phyloP scores from a whole-genome alignment of 352 stramenopile genomes.

The Phytophthora kernoviae region DNA sequence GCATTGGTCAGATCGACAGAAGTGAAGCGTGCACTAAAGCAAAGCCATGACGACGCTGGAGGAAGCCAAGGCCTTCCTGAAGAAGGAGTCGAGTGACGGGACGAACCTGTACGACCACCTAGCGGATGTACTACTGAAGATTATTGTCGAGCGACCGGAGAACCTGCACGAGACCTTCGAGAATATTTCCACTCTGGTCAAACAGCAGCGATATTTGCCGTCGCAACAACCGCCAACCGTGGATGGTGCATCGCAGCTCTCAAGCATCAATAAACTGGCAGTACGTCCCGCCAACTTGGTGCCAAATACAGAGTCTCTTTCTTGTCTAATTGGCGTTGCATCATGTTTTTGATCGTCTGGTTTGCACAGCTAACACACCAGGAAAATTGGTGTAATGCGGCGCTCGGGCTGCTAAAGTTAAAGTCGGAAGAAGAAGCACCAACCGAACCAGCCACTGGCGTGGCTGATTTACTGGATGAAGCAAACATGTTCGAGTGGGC shows the following conservation, averaged over 20 bases:
- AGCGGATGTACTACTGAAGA: constrained; percentile 86
- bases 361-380: constrained; percentile 51
- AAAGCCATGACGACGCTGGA: constrained; percentile 75
- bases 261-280: constrained; percentile 54
- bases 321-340: neutral
- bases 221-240: constrained; percentile 36
- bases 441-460: constrained; percentile 41
- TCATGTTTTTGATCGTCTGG: neutral
- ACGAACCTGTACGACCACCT: constrained; percentile 89
- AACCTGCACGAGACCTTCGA: constrained; percentile 89
- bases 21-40: neutral
- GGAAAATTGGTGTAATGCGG: constrained; percentile 70
- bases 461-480: constrained; percentile 76
- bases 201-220: constrained; percentile 72
- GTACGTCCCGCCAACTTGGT: too few relatives aligned
- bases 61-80: constrained; percentile 89
- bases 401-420: constrained; percentile 65
- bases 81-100: constrained; percentile 74
- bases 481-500: constrained; percentile 87
- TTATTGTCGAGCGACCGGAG: constrained; percentile 83
- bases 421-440: constrained; percentile 50
- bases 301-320: neutral
- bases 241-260: constrained; percentile 27
- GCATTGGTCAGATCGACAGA: constrained; percentile 14
- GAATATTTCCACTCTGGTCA: constrained; percentile 84